Conservation (phyloP, 345 rosid genomes). For the Trapa incisa region DNA sequence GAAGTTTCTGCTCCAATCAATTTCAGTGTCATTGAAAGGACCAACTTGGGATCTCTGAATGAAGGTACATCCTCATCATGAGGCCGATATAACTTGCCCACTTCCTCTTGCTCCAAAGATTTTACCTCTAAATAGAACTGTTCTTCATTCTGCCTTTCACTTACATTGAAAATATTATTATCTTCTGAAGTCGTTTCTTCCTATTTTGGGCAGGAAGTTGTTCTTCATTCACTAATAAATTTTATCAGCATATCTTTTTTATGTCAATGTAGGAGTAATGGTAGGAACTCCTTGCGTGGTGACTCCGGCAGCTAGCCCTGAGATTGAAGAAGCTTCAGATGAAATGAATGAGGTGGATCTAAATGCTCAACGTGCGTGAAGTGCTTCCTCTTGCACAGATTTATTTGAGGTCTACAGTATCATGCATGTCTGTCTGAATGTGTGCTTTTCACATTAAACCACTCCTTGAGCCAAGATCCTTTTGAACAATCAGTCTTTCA, state of each 20-base stretch:
- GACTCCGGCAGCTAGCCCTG: conserved; percentile 56
- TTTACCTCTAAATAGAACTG: not conserved
- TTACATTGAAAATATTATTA: no score
- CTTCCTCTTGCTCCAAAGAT: not conserved
- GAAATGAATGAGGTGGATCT: conserved; percentile 51
- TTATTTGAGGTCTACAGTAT: not conserved
- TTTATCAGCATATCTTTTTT: conserved; percentile 3
- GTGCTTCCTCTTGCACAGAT: conserved; percentile 1
- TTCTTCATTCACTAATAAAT: not conserved
- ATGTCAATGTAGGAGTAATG: conserved; percentile 36
- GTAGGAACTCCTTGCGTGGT: conserved; percentile 56
- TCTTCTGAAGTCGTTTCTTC: no score
- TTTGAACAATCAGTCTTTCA: conserved; percentile 40
- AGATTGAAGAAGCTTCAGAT: conserved; percentile 40
- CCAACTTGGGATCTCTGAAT: conserved; percentile 49
- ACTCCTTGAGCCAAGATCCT: not conserved
- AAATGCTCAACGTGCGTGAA: conserved; percentile 47
- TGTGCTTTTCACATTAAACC: not conserved
- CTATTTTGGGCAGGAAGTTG: no score
- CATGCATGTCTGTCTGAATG: not conserved
- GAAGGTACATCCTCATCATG: conserved; percentile 40
- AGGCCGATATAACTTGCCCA: not conserved
- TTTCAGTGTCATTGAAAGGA: conserved; percentile 57
- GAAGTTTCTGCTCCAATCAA: conserved; percentile 38
- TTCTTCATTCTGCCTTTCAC: not conserved